Percentiles rank a stretch among this genome's conserved stretches.
phyloP scores from a whole-genome alignment of 345 rosid genomes.

The Erodium maritimum region DNA sequence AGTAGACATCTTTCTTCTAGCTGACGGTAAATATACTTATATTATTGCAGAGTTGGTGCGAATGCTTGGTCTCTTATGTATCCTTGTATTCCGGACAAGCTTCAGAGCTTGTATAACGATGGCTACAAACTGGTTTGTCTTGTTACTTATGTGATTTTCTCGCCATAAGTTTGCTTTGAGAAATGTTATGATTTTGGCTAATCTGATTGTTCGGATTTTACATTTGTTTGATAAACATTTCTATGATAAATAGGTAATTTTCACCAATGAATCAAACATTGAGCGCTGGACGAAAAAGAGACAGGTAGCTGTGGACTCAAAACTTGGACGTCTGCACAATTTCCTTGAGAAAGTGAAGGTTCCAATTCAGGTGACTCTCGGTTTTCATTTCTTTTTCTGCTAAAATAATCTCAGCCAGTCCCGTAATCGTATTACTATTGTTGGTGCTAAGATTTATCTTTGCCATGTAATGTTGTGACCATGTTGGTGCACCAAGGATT shows the following conservation, averaged over 20 bases:
- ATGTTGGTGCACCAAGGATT: too few species aligned
- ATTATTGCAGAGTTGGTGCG: conserved; percentile 61
- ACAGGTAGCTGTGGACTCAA: conserved; percentile 84
- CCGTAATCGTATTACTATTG: too few species aligned
- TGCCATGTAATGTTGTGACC: too few species aligned
- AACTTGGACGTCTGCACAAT: conserved; percentile 70
- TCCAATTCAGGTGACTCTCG: conserved; percentile 65
- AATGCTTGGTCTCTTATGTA: conserved; percentile 91
- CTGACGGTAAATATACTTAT: not conserved
- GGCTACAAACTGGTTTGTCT: conserved; percentile 79
- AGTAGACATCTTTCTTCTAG: too few species aligned
- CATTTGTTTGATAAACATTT: too few species aligned
- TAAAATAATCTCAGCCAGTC: too few species aligned
- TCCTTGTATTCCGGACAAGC: conserved; percentile 78
- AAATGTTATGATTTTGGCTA: not conserved
- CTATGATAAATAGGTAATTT: conserved; percentile 53
- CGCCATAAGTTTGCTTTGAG: not conserved
- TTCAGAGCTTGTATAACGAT: conserved; percentile 54
- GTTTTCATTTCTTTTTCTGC: too few species aligned
- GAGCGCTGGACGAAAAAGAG: conserved; percentile 96
- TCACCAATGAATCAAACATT: conserved; percentile 92
- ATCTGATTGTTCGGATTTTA: not conserved
- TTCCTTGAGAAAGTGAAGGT: conserved; percentile 62
- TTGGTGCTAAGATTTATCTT: too few species aligned
- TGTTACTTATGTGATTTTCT: not conserved